Conservation (phyloP, 768 basidiomycete genomes). For the Leccinum broughii region DNA sequence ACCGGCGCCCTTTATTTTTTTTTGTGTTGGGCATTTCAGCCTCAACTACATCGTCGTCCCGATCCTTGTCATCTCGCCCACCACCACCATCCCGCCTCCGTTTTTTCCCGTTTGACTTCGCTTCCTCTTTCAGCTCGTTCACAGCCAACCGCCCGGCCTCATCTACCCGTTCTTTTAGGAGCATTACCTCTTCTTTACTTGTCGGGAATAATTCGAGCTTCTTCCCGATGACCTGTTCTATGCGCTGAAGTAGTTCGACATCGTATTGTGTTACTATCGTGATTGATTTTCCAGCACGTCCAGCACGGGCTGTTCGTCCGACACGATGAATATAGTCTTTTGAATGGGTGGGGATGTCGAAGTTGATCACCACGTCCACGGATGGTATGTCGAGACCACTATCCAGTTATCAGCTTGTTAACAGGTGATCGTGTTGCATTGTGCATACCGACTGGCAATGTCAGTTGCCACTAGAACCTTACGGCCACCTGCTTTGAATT, state of each 20-base stretch:
- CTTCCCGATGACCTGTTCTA: constrained; percentile 89
- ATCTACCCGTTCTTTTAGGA: constrained; percentile 85
- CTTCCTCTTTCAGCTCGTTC: constrained; percentile 80
- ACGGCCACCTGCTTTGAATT: constrained; percentile 94
- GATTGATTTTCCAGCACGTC: constrained; percentile 94
- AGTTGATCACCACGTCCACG: constrained; percentile 95
- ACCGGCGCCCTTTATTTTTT: constrained; percentile 51
- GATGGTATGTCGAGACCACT: constrained; percentile 95
- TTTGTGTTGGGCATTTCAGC: constrained; percentile 79
- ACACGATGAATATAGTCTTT: constrained; percentile 99
- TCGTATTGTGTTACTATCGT: constrained; percentile 99
- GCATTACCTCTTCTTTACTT: constrained; percentile 84
- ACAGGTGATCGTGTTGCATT: not conserved
- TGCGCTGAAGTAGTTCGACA: constrained; percentile 92
- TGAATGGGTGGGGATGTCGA: constrained; percentile 95
- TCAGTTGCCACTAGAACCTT: constrained; percentile 94
- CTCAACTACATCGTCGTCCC: constrained; percentile 92
- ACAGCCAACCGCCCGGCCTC: constrained; percentile 81
- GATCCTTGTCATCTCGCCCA: constrained; percentile 74
- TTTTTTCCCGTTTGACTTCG: constrained; percentile 47
- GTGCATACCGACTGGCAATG: constrained; percentile 81
- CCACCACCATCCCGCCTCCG: constrained; percentile 50
- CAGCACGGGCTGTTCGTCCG: constrained; percentile 95
- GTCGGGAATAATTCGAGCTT: constrained; percentile 88
- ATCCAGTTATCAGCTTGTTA: constrained; percentile 6